These are phyloP conservation scores for Podaxis carcinomalis DNA, from an alignment of 768 basidiomycete genomes.

Conservation along the genomic window DNA sequence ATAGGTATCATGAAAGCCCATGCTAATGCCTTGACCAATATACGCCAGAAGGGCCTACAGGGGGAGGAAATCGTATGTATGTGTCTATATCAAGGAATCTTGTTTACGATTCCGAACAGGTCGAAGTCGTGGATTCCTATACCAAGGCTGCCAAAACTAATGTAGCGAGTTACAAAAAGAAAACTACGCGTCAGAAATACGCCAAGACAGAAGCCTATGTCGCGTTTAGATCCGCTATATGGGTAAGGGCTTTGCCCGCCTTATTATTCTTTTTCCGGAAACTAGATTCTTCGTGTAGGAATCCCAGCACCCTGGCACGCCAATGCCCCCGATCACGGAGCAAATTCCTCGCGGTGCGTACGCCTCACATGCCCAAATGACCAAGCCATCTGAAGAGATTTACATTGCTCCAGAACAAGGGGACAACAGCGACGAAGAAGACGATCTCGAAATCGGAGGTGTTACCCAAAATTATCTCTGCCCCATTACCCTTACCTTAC, in stretches of 20 bases:
- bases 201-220: slow-evolving; percentile 55
- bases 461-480: slow-evolving; percentile 81
- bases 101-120: slow-evolving; percentile 29
- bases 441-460: slow-evolving; percentile 87
- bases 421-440: slow-evolving; percentile 80
- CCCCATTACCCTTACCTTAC: slow-evolving; percentile 65
- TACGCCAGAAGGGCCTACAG: slow-evolving; percentile 52
- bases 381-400: neutral
- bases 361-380: neutral
- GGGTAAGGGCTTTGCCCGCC: slow-evolving; percentile 39
- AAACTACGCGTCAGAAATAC: slow-evolving; percentile 80
- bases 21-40: slow-evolving; percentile 43
- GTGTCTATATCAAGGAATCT: neutral
- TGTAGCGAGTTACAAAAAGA: slow-evolving; percentile 44
- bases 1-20: slow-evolving; percentile 57
- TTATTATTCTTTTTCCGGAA: neutral
- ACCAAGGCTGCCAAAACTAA: slow-evolving; percentile 36
- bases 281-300: slow-evolving; percentile 39
- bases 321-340: slow-evolving; percentile 76
- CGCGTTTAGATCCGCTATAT: slow-evolving; percentile 61
- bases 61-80: slow-evolving; percentile 58
- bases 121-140: slow-evolving; percentile 48
- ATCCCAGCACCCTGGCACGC: slow-evolving; percentile 53
- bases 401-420: slow-evolving; percentile 56
- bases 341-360: slow-evolving; percentile 63